These are phyloP conservation scores for Tuber brumale DNA, from an alignment of 495 filamentous ascomycete species.

Conservation along the genomic window DNA sequence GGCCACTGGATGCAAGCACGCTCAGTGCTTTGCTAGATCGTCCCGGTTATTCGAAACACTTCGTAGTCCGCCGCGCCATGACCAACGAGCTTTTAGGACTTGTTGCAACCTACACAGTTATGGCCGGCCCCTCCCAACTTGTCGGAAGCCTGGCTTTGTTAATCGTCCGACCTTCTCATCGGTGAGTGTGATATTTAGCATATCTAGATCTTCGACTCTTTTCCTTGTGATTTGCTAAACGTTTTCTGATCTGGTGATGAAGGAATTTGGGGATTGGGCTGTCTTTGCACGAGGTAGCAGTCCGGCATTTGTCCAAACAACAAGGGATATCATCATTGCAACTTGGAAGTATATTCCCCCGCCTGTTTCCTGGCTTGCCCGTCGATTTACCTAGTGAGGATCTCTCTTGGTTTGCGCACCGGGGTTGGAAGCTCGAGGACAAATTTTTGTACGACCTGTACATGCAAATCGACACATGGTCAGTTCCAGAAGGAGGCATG, in stretches of 20 bases:
- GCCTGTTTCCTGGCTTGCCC: slow-evolving; percentile 55
- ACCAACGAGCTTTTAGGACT: slow-evolving; percentile 52
- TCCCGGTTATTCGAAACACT: slow-evolving; percentile 58
- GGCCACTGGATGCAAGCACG: slow-evolving; percentile 51
- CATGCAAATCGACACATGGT: slow-evolving; percentile 52
- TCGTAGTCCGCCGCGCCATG: slow-evolving; percentile 53
- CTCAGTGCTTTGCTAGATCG: slow-evolving; percentile 53
- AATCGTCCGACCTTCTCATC: slow-evolving; percentile 52
- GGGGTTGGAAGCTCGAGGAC: slow-evolving; percentile 52
- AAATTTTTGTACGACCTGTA: slow-evolving; percentile 54
- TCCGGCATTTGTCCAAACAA: slow-evolving; percentile 50
- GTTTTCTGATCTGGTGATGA: slow-evolving; percentile 11
- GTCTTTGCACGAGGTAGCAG: slow-evolving; percentile 53
- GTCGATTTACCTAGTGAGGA: slow-evolving; percentile 45
- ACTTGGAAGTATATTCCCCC: slow-evolving; percentile 57
- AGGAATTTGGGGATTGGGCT: slow-evolving; percentile 52
- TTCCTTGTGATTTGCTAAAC: background rate
- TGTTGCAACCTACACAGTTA: slow-evolving; percentile 54
- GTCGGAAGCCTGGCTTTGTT: slow-evolving; percentile 56
- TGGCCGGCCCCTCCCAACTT: slow-evolving; percentile 52
- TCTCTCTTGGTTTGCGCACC: slow-evolving; percentile 52
- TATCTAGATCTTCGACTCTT: background rate
- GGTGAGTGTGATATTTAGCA: slow-evolving; percentile 22
- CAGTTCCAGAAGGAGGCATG: slow-evolving; percentile 42
- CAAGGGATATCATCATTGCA: slow-evolving; percentile 53